A percentile compares a stretch with the other conserved stretches of the same genome.
Conservation (phyloP, 139 green algal genomes). For the Raphidocelis subcapitata region DNA sequence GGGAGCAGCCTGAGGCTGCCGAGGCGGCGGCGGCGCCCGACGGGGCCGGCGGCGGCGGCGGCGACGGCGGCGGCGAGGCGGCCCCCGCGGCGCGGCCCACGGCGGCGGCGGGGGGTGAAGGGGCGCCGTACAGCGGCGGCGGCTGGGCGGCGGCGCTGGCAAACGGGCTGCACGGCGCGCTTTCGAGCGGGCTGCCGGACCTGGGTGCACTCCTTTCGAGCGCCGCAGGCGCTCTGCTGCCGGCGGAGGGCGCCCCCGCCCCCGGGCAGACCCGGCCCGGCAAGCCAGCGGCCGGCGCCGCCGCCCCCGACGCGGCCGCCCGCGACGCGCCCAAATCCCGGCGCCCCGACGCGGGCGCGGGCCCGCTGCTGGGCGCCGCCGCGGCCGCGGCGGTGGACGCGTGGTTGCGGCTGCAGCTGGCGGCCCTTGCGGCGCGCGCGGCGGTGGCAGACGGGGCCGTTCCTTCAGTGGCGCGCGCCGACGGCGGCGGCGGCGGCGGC, state of each 20-base stretch:
- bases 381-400: background rate
- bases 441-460: background rate
- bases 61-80: background rate
- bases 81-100: background rate
- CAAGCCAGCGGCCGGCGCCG: no score
- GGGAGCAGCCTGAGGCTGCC: background rate
- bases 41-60: background rate
- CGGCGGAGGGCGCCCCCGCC: no score
- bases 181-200: no score
- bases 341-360: no score
- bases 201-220: no score
- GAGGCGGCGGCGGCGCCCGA: background rate
- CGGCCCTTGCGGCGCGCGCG: background rate
- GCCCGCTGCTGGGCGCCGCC: background rate
- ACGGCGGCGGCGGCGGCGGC: background rate
- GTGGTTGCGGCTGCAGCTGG: constrained; percentile 19
- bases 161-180: background rate
- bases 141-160: background rate
- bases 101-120: background rate
- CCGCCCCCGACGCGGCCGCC: no score
- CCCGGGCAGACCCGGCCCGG: no score
- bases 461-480: background rate
- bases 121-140: background rate
- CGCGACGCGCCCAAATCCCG: no score
- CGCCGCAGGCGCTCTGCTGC: no score